Evolutionary conservation across 305 asterid species (phyloP), one percentile per base, ranked within the genome.

Genomic region (Fraxinus sp.): DNA sequence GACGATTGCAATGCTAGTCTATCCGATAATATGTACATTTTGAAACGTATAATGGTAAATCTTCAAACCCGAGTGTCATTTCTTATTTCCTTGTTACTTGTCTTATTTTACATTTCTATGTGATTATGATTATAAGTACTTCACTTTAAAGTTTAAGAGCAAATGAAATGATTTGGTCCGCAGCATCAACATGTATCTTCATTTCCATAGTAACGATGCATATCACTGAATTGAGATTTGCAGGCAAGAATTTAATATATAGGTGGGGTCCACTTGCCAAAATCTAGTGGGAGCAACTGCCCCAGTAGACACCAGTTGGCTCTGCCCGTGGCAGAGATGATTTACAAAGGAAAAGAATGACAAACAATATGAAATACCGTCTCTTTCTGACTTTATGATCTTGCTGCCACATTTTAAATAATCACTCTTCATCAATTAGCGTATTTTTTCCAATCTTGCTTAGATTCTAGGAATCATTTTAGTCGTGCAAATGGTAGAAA

Each of bases 41-140:
- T 96, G 91, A 96, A 96, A 90, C 94, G 99, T 78, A 96, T 96
- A 89, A 96, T 94, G 98, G 99, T 96, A 94, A 84, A 30, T 30
- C 80, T 59, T 82, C 70, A 71, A 64, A 80, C 76, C 76, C 78
- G 33, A 26, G 33, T 57, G 36, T 74, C 55, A 79, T 24, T n/a
- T 73, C 76, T 79, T 73, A 26, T 59, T 80, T 80, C 70, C 26
- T 71, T 80, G 22, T 44, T 70, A 44, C 64, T 62, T 71, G 33
- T 79, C 59, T 20, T 14, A 44, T 74, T 64, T 59, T 72, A 33
- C 13, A 66, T 79, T 64, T 66, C 66, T 18, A 74, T 82, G 80
- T 76, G 73, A 49, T 20, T 64, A 24, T 62, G 66, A 36, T 24
- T 24, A 49, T 35, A 57, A 57, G 66, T 24, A 30, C 75, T 81